Evolutionary conservation across 257 asterid genomes (phyloP), one percentile per base, ranked within the genome.

Genomic region (Rubia yunnanensis): DNA sequence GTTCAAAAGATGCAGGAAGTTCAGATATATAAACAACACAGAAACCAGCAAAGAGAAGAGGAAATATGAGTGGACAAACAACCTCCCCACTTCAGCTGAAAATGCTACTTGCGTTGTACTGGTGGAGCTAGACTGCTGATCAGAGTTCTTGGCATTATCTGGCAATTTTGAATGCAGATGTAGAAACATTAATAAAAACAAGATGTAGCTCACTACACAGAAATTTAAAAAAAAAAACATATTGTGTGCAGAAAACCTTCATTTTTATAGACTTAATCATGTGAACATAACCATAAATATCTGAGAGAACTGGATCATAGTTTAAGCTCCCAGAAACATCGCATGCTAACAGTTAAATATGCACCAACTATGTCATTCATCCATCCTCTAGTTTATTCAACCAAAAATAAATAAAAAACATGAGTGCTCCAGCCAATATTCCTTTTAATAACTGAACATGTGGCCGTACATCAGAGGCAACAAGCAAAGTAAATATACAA

Each of bases 11-110:
- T 39, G 23, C 41, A 35, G 39, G 62, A 60, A 64, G 52, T 15
- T 63, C 39, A 52, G 55, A 63, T 23, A 18, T 24, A 4, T 3
- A 18, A 4, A n/a, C 4, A 13, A 49, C 24, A 20, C 8, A 26
- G 28, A 53, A 10, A 24, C 2, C 11, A 10, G 5, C 34, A 54
- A 54, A 54, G n/a, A 55, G 52, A 48, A 35, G 49, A 44, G 64
- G 10, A 63, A 11, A 17, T 57, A 41, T 44, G 30, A 27, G 41
- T 35, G 63, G 20, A 53, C 27, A 41, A 60, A 63, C 76, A 60
- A 92, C 96, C 98, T 85, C 74, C 78, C 77, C n/a, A 72, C 83
- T 76, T 81, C 80, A 71, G 81, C 79, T 72, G 83, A 80, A 65
- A 87, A 70, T 71, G 71, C 50, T 62, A 82, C 77, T 73, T 79